phyloP scores from a whole-genome alignment of 1,284 basidiomycete genomes.

The Ustilago nuda region DNA sequence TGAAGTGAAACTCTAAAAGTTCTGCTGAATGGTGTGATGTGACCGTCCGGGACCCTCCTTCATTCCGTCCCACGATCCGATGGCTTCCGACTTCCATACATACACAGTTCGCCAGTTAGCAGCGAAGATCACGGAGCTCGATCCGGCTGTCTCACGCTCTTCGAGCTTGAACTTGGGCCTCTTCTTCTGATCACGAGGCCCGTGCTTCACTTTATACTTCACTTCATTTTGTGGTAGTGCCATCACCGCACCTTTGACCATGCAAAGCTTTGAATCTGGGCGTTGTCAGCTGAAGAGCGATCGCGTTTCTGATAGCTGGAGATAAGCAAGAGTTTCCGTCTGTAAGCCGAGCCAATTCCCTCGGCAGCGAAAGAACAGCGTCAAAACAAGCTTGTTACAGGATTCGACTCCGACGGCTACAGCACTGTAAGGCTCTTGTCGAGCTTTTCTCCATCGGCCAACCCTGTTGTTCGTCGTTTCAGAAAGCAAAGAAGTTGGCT shows the following conservation, averaged over 20 bases:
- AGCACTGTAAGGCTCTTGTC: not conserved
- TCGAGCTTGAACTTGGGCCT: not conserved
- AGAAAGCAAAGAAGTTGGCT: not conserved
- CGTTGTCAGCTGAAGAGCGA: not conserved
- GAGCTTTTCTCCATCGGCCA: not conserved
- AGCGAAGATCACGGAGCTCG: not conserved
- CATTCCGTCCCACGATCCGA: slow-evolving; percentile 28
- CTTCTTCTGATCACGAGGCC: slow-evolving; percentile 3
- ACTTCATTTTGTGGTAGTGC: not conserved
- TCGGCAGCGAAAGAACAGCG: not conserved
- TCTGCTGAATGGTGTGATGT: not conserved
- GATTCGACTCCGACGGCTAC: not conserved
- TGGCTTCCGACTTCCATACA: slow-evolving; percentile 14
- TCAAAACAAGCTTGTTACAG: not conserved
- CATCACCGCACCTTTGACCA: not conserved
- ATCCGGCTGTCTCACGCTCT: slow-evolving; percentile 7
- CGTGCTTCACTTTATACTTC: not conserved
- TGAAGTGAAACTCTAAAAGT: not conserved
- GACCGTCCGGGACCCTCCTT: slow-evolving; percentile 22
- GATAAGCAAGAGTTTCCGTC: not conserved
- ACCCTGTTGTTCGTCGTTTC: not conserved
- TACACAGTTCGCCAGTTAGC: no score
- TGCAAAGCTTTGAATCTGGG: not conserved
- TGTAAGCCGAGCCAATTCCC: not conserved
- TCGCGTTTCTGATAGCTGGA: not conserved